phyloP scores from a whole-genome alignment of 2,329 filamentous ascomycete genomes.

The Fusarium sp. region DNA sequence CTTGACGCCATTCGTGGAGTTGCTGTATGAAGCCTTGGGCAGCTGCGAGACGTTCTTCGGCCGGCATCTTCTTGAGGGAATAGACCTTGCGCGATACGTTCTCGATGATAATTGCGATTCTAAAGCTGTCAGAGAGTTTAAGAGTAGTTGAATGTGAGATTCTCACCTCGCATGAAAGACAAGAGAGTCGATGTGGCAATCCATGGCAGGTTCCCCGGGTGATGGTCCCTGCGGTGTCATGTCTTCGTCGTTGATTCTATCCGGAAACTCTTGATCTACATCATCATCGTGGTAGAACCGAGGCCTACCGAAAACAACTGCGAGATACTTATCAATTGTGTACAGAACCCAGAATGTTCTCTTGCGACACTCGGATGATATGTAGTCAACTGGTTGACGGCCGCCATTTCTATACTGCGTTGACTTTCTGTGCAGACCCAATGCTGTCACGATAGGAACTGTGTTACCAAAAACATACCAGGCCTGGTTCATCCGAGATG shows the following conservation, averaged over 20 bases:
- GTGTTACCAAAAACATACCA: conserved; percentile 72
- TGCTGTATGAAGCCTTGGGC: conserved; percentile 56
- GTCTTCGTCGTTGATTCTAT: conserved; percentile 68
- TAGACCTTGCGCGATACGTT: conserved; percentile 58
- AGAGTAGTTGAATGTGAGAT: fast-evolving
- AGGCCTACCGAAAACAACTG: conserved; percentile 73
- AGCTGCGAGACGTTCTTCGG: conserved; percentile 54
- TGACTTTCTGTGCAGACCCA: conserved; percentile 55
- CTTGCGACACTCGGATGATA: conserved; percentile 65
- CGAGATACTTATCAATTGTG: conserved; percentile 72
- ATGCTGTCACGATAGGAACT: conserved; percentile 63
- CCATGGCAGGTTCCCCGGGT: conserved; percentile 48
- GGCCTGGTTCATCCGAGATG: conserved; percentile 70
- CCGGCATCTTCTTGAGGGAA: conserved; percentile 53
- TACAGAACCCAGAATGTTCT: conserved; percentile 74
- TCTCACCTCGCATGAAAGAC: conserved; percentile 60
- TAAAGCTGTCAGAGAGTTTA: not conserved
- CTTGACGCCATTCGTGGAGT: conserved; percentile 57
- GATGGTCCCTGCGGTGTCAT: conserved; percentile 60
- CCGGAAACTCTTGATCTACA: conserved; percentile 72
- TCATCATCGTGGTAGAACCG: conserved; percentile 73
- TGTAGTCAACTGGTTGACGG: conserved; percentile 54
- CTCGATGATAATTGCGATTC: conserved; percentile 57
- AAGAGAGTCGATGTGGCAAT: conserved; percentile 64
- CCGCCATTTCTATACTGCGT: conserved; percentile 39